Evolutionary conservation across 208 protist genomes (phyloP), one percentile per base, ranked within the genome.

Genomic region (Acanthamoeba lenticulata): DNA sequence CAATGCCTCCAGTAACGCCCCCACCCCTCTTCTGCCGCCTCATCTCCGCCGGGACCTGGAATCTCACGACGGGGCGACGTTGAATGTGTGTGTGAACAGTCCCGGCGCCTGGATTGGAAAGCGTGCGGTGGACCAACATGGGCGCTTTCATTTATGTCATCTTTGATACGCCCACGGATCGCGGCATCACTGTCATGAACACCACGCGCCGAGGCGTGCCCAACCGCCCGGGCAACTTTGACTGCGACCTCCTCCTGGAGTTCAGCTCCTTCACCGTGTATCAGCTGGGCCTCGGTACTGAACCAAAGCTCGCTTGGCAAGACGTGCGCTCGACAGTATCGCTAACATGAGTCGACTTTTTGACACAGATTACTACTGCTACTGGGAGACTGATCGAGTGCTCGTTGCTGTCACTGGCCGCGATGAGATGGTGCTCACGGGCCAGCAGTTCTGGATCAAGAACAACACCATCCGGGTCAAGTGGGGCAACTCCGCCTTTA

Each of bases 361-460:
- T n/a, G n/a, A n/a, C n/a, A 88, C 42, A 94, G 90, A 94, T 29
- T 94, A 79, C 52, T 94, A 67, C 32, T 94, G 90, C 44, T 93
- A 94, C 49, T 94, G 90, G 90, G 90, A 94, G 52, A 94, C 40
- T 32, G 90, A 86, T 6, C 4, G 47, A 86, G 90, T 94, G 62
- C 47, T 94, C 44, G 69, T 94, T 9, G 90, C 67, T 9, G 90
- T 85, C 27, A 94, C 90, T 2, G 90, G 90, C 40, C 47, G 65
- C 27, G 90, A 65, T 11, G 90, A 94, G 45, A 94, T 67, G 69
- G 57, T 94, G 45, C 9, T 19, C 2, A 91, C 85, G 0, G 85
- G 85, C 13, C 36, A 91, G 13, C 5, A 49, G 4, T 24, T 91
- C 38, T 21, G 21, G 7, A 69, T 72, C 24, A 72, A 36, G 38